Percentiles rank a stretch among this genome's conserved stretches.
Evolutionary conservation across 2,329 filamentous ascomycete genomes (phyloP).

Genomic region (Fusarium sp.): DNA sequence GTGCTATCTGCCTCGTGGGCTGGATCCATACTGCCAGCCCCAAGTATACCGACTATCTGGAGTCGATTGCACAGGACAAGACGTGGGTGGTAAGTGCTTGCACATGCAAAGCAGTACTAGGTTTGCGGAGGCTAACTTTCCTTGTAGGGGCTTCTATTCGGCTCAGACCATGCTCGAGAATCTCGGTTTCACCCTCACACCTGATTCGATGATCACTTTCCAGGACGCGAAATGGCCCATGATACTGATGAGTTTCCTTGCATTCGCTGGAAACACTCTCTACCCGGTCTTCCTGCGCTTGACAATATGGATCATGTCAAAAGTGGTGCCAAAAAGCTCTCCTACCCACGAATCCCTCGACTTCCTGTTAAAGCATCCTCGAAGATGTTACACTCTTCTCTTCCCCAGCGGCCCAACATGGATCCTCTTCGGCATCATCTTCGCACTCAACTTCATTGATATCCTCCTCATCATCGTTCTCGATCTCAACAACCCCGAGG

Average conservation of each 20-base stretch:
- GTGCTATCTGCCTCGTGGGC: slow-evolving; percentile 59
- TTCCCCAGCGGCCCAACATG: slow-evolving; percentile 71
- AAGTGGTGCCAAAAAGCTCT: slow-evolving; percentile 55
- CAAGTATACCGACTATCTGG: slow-evolving; percentile 57
- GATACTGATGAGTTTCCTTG: slow-evolving; percentile 61
- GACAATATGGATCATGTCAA: slow-evolving; percentile 67
- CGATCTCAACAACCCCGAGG: slow-evolving; percentile 62
- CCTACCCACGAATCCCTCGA: slow-evolving; percentile 58
- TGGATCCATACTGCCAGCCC: slow-evolving; percentile 59
- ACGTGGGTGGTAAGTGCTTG: slow-evolving; percentile 62
- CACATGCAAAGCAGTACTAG: rapidly evolving
- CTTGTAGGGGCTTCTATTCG: slow-evolving; percentile 60
- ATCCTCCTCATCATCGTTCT: slow-evolving; percentile 65
- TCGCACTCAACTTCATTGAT: slow-evolving; percentile 66
- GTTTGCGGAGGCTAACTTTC: background rate
- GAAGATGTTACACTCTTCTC: slow-evolving; percentile 71
- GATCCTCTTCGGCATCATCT: slow-evolving; percentile 64
- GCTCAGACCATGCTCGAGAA: slow-evolving; percentile 65
- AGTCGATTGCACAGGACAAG: slow-evolving; percentile 53
- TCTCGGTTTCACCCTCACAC: slow-evolving; percentile 63
- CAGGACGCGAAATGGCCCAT: slow-evolving; percentile 58
- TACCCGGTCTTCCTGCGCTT: slow-evolving; percentile 71
- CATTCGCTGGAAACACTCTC: slow-evolving; percentile 65
- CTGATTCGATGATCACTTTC: slow-evolving; percentile 65
- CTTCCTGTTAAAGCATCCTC: slow-evolving; percentile 72